Percentiles rank a stretch among this genome's conserved stretches.
These are phyloP conservation scores for Turritis glabra DNA, from an alignment of 345 rosid species.

Conservation along the genomic window DNA sequence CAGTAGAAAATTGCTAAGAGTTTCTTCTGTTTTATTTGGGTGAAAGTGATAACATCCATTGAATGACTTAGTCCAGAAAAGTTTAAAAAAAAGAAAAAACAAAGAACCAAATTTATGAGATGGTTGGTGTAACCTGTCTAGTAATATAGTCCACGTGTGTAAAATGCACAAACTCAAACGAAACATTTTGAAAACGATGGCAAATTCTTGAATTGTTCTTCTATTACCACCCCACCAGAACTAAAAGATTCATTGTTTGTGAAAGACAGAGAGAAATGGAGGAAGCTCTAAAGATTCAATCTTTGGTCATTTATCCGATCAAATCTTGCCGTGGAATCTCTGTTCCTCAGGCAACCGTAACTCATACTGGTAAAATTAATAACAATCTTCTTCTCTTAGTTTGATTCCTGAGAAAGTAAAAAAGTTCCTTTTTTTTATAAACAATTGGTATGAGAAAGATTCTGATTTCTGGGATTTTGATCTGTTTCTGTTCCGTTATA, in stretches of 20 bases:
- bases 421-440: neutral
- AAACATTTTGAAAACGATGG: neutral
- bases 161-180: neutral
- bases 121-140: conserved; percentile 30
- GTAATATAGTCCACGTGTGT: conserved; percentile 27
- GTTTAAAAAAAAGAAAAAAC: too few relatives aligned
- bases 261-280: conserved; percentile 18
- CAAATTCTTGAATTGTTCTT: neutral
- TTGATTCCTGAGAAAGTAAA: neutral
- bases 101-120: neutral
- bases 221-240: neutral
- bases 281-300: conserved; percentile 41
- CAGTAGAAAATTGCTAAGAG: neutral
- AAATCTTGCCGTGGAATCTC: conserved; percentile 90
- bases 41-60: neutral
- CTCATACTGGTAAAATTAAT: conserved; percentile 58
- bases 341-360: conserved; percentile 62
- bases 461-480: neutral
- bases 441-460: neutral
- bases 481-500: neutral
- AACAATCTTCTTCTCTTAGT: neutral
- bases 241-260: neutral
- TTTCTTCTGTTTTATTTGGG: neutral
- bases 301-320: conserved; percentile 72
- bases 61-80: neutral